phyloP scores from a whole-genome alignment of 352 stramenopile species.

The Phytophthora fragariaefolia region DNA sequence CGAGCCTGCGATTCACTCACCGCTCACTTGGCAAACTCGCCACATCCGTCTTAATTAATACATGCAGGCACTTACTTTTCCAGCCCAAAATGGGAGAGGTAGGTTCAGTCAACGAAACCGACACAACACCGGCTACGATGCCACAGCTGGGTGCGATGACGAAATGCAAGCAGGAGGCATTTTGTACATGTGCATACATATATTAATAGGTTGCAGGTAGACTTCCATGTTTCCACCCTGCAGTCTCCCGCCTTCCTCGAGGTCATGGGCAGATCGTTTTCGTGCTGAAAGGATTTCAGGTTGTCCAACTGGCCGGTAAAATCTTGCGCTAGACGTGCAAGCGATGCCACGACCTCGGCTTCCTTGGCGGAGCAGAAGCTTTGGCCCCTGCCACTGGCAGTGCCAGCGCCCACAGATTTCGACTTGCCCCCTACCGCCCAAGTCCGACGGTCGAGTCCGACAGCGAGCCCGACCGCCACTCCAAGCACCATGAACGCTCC shows the following conservation, averaged over 20 bases:
- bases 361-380: background rate
- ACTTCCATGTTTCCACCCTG: too few species aligned
- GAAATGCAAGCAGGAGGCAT: too few species aligned
- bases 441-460: background rate
- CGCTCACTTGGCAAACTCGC: background rate
- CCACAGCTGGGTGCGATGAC: too few species aligned
- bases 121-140: too few species aligned
- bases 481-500: constrained; percentile 6
- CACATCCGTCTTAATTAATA: too few species aligned
- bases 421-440: background rate
- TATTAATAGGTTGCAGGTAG: too few species aligned
- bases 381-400: background rate
- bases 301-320: constrained; percentile 2
- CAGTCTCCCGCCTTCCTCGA: too few species aligned
- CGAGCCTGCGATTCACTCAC: background rate
- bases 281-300: background rate
- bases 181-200: too few species aligned
- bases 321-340: background rate
- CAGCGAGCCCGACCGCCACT: background rate
- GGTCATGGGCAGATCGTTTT: too few species aligned
- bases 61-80: too few species aligned
- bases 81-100: too few species aligned
- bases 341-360: background rate
- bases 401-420: background rate
- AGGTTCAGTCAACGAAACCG: too few species aligned